These are phyloP conservation scores for Plantago lanceolata DNA, from an alignment of 305 asterid genomes.

Conservation along the genomic window DNA sequence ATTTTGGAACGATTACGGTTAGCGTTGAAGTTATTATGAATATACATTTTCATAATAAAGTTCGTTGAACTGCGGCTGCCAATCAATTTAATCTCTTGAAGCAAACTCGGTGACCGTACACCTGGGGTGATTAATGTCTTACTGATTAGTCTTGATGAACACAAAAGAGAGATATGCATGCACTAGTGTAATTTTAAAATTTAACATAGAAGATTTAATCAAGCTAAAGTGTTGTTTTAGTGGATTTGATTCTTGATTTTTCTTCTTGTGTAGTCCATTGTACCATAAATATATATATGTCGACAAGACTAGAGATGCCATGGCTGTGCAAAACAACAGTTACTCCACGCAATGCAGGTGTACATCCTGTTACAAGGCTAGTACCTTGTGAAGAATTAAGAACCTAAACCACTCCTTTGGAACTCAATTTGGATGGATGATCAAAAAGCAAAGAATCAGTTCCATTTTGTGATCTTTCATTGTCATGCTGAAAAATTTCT, in stretches of 20 bases:
- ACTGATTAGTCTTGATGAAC: neutral
- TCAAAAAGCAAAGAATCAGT: conserved; percentile 32
- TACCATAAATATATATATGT: neutral
- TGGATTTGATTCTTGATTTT: neutral
- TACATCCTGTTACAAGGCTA: conserved; percentile 12
- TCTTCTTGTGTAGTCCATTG: conserved; percentile 3
- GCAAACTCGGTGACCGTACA: too few species aligned
- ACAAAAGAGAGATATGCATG: neutral
- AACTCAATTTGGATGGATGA: conserved; percentile 25
- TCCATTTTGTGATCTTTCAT: conserved; percentile 30
- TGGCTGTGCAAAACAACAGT: neutral
- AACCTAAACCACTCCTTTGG: conserved; percentile 2
- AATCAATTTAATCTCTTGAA: too few species aligned
- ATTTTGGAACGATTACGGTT: too few species aligned
- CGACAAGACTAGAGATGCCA: neutral
- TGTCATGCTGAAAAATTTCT: conserved; percentile 34
- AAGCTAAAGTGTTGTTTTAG: neutral
- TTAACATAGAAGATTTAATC: neutral
- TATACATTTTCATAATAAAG: too few species aligned
- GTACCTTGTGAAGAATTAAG: conserved; percentile 16
- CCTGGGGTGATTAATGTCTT: too few species aligned
- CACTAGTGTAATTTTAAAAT: too few species aligned
- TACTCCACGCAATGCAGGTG: conserved; percentile 12
- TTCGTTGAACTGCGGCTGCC: too few species aligned
- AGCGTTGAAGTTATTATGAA: too few species aligned